phyloP scores from a whole-genome alignment of 371 early-diverging fungal species.

The Syncephalastrum contaminatum region DNA sequence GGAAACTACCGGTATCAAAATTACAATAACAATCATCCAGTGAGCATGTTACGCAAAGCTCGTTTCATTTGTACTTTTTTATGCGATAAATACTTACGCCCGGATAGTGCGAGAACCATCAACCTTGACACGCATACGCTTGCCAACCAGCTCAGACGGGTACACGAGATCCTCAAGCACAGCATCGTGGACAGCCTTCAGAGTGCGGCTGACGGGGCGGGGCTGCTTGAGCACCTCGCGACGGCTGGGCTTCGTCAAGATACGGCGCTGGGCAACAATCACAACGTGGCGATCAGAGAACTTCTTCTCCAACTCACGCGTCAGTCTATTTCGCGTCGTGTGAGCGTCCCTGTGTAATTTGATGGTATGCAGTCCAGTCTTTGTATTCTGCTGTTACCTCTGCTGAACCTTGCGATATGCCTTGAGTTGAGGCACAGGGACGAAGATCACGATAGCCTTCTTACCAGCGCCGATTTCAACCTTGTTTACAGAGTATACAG shows the following conservation, averaged over 20 bases:
- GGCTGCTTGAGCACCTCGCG: conserved; percentile 82
- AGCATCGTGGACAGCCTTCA: conserved; percentile 94
- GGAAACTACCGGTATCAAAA: conserved; percentile 55
- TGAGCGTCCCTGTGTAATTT: neutral
- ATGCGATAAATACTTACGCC: conserved; percentile 56
- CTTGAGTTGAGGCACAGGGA: conserved; percentile 91
- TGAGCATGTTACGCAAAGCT: neutral
- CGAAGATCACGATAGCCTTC: conserved; percentile 94
- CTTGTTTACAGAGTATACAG: conserved; percentile 33
- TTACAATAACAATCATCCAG: neutral
- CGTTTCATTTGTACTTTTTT: neutral
- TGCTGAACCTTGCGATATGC: conserved; percentile 92
- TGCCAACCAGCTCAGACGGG: conserved; percentile 97
- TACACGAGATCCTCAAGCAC: conserved; percentile 94
- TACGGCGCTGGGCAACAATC: conserved; percentile 89
- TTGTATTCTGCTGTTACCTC: conserved; percentile 41
- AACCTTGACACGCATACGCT: conserved; percentile 92
- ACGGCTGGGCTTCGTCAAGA: conserved; percentile 89
- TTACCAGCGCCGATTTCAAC: conserved; percentile 89
- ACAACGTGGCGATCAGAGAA: conserved; percentile 97
- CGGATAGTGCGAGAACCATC: conserved; percentile 93
- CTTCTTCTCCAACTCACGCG: conserved; percentile 99
- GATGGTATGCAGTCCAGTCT: neutral
- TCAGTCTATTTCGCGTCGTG: conserved; percentile 45
- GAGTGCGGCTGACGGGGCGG: conserved; percentile 93